Base-by-base conservation (phyloP, 2,329 filamentous ascomycete genomes). In the Hymenoscyphus fructigenus region DNA sequence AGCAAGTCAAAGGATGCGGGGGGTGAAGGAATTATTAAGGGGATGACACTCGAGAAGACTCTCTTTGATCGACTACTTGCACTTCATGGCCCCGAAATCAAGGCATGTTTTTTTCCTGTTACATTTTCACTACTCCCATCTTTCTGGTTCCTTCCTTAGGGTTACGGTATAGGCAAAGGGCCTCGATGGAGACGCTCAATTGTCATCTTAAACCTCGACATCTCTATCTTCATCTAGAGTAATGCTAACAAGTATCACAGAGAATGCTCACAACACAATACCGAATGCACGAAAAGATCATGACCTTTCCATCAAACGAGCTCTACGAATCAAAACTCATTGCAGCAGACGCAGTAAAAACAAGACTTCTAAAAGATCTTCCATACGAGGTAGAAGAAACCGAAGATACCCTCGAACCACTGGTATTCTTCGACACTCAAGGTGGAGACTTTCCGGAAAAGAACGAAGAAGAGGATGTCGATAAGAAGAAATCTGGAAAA, bases 181-280 rank as follows among this genome's bases (percentile, higher is more conserved):
- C n/a, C n/a, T n/a, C n/a, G n/a, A n/a, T n/a, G n/a, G n/a, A n/a
- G n/a, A n/a, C n/a, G n/a, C n/a, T n/a, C n/a, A n/a, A n/a, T n/a
- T n/a, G n/a, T n/a, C n/a, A n/a, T n/a, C n/a, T n/a, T n/a, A n/a
- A n/a, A n/a, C n/a, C n/a, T n/a, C n/a, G n/a, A n/a, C n/a, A n/a
- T n/a, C n/a, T n/a, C n/a, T n/a, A n/a, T n/a, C n/a, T n/a, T n/a
- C n/a, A n/a, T n/a, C n/a, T n/a, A n/a, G n/a, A n/a, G n/a, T n/a
- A n/a, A n/a, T 20, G 15, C 61, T 63, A 59, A 63, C 44, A 1
- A 4, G 10, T 17, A 36, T 3, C 41, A 17, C 34, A 66, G 64
- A 84, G 91, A 60, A 97, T 98, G 91, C 85, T 99, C 28, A 98
- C 92, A 3, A 96, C 91, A 4, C 95, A 99, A 79, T 99, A 99